Percentiles rank a stretch among this genome's conserved stretches.
phyloP scores from a whole-genome alignment of 768 basidiomycete genomes.

The button mushroom (Agaricus bisporus) region DNA sequence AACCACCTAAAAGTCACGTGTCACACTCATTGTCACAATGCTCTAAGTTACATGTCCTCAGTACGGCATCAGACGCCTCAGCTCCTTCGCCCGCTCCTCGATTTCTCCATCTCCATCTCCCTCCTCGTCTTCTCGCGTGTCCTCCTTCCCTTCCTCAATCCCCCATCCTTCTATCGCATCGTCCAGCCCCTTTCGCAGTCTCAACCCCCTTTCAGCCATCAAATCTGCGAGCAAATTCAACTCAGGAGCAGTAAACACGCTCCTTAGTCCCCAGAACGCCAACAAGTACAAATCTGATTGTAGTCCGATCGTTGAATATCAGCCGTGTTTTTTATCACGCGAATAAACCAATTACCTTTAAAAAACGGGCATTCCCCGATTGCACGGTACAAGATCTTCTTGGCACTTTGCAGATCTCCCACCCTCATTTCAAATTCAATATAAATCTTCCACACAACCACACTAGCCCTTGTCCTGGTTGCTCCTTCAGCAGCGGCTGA shows the following conservation, averaged over 20 bases:
- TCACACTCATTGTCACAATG: slow-evolving; percentile 18
- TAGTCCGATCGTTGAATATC: background rate
- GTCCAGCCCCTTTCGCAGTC: slow-evolving; percentile 58
- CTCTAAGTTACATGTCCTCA: slow-evolving; percentile 17
- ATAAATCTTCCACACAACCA: slow-evolving; percentile 66
- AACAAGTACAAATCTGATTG: slow-evolving; percentile 65
- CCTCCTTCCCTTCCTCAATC: slow-evolving; percentile 19
- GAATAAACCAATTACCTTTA: slow-evolving; percentile 49
- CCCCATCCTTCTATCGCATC: slow-evolving; percentile 40
- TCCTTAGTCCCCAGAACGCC: slow-evolving; percentile 67
- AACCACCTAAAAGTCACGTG: slow-evolving; percentile 16
- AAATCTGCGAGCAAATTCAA: slow-evolving; percentile 57
- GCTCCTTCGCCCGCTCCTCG: slow-evolving; percentile 51
- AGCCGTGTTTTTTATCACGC: background rate
- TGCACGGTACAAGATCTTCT: slow-evolving; percentile 68
- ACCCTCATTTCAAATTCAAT: slow-evolving; percentile 72
- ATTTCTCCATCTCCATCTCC: slow-evolving; percentile 48
- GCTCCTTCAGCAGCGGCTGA: slow-evolving; percentile 2
- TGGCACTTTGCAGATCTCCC: slow-evolving; percentile 54
- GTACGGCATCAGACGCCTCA: slow-evolving; percentile 60
- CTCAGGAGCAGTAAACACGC: slow-evolving; percentile 54
- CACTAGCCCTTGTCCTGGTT: slow-evolving; percentile 59
- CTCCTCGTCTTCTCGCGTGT: slow-evolving; percentile 29
- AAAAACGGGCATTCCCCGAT: slow-evolving; percentile 67
- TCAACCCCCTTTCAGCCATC: slow-evolving; percentile 72